Conservation (phyloP, 495 filamentous ascomycete species). For the Talaromyces proteolyticus region DNA sequence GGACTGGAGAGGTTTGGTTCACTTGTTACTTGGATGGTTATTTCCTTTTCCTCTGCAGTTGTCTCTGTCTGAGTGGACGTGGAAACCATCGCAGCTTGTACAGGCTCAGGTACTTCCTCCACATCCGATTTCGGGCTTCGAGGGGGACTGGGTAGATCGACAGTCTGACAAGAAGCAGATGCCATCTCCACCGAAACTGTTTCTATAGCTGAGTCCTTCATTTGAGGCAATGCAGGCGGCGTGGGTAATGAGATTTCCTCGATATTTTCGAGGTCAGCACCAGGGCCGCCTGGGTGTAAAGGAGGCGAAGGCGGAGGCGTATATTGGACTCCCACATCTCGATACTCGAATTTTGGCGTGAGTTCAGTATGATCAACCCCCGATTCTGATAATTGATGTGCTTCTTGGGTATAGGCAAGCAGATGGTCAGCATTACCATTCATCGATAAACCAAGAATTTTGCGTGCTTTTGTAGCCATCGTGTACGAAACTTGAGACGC, state of each 20-base stretch:
- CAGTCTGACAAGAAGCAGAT: constrained; percentile 67
- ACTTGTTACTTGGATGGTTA: constrained; percentile 14
- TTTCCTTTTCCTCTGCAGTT: constrained; percentile 8
- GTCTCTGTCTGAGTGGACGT: constrained; percentile 70
- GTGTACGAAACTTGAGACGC: constrained; percentile 34
- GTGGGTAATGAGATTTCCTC: background rate
- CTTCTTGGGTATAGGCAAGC: constrained; percentile 14
- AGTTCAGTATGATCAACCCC: background rate
- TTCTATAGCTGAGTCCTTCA: constrained; percentile 23
- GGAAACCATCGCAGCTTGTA: constrained; percentile 36
- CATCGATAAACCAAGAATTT: constrained; percentile 41
- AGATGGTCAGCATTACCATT: constrained; percentile 18
- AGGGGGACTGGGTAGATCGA: constrained; percentile 60
- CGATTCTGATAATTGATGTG: background rate
- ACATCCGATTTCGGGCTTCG: constrained; percentile 55
- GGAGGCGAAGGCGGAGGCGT: constrained; percentile 75
- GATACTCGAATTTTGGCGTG: constrained; percentile 38
- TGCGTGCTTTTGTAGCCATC: constrained; percentile 41
- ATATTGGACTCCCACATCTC: constrained; percentile 72
- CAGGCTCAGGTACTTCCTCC: constrained; percentile 9
- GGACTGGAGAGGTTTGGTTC: background rate
- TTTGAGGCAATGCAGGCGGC: constrained; percentile 6
- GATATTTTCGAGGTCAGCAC: constrained; percentile 12
- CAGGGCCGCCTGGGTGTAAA: constrained; percentile 14
- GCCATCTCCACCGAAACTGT: constrained; percentile 50